Percentiles rank a stretch among this genome's conserved stretches.
These are phyloP conservation scores for Pyronema omphalodes DNA, from an alignment of 495 filamentous ascomycete species.

Conservation along the genomic window DNA sequence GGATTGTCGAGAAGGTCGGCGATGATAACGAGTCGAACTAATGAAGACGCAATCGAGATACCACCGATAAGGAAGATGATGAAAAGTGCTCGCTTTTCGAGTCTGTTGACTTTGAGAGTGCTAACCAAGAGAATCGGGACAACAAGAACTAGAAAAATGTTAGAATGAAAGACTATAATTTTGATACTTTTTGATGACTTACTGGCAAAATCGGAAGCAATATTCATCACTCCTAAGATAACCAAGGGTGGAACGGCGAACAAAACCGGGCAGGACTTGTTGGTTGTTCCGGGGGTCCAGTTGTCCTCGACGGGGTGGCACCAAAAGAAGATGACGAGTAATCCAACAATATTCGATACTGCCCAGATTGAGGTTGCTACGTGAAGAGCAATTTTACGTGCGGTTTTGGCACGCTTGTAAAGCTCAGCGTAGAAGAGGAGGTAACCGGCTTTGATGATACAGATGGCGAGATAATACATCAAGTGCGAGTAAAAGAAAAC, in stretches of 20 bases:
- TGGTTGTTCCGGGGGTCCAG: not conserved
- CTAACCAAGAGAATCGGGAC: constrained; percentile 7
- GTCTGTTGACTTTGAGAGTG: not conserved
- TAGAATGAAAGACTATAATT: too few species aligned
- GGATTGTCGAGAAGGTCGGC: too few species aligned
- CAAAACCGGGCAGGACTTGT: not conserved
- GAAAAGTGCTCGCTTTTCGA: constrained; percentile 4
- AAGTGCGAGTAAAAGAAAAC: not conserved
- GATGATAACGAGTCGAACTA: constrained; percentile 1
- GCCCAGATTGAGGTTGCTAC: not conserved
- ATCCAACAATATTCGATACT: not conserved
- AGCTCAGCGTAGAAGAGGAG: not conserved
- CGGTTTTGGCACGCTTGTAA: not conserved
- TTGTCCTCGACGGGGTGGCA: not conserved
- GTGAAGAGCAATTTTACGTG: not conserved
- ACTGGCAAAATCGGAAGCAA: not conserved
- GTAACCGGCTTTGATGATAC: not conserved
- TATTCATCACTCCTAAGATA: not conserved
- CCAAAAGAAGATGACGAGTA: not conserved
- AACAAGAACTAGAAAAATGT: not conserved
- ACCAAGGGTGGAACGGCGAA: not conserved
- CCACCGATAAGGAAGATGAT: constrained; percentile 13
- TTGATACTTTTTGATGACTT: not conserved
- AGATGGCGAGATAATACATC: not conserved
- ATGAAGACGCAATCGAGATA: not conserved